A percentile compares a stretch with the other conserved stretches of the same genome.
Conservation (phyloP, 352 stramenopile species). For the Pythium brassicae region DNA sequence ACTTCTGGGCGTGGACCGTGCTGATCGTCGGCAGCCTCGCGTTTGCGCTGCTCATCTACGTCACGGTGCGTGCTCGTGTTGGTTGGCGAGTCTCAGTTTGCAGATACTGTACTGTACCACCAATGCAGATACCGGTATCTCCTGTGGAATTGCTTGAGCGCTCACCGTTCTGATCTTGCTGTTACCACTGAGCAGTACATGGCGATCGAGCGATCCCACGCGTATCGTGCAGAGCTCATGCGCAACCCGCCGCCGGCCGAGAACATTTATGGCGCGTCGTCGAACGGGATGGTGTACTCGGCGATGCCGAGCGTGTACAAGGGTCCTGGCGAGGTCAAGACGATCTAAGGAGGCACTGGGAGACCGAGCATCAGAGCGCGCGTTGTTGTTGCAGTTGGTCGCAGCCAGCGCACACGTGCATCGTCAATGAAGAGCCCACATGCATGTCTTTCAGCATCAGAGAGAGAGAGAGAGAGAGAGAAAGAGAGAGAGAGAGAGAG, state of each 20-base stretch:
- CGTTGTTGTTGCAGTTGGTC: too few relatives aligned
- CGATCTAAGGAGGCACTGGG: constrained; percentile 37
- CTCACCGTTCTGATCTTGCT: too few relatives aligned
- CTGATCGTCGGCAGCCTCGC: constrained; percentile 64
- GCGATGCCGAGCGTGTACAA: constrained; percentile 53
- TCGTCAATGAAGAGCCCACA: too few relatives aligned
- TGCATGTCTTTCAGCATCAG: too few relatives aligned
- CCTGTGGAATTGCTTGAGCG: background rate
- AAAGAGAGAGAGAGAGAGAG: too few relatives aligned
- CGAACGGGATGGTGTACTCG: constrained; percentile 57
- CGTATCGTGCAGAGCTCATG: constrained; percentile 80
- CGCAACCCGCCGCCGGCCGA: constrained; percentile 72
- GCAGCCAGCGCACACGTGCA: background rate
- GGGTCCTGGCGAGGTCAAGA: constrained; percentile 61
- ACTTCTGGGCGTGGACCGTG: constrained; percentile 67
- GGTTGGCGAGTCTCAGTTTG: background rate
- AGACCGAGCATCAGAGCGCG: background rate
- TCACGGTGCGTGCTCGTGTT: constrained; percentile 36
- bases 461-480: too few relatives aligned
- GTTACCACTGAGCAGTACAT: constrained; percentile 44
- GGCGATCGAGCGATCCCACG: constrained; percentile 67
- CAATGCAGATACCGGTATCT: too few relatives aligned
- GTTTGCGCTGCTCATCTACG: constrained; percentile 63
- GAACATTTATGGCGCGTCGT: constrained; percentile 60
- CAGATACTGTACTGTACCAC: too few relatives aligned